Conservation (phyloP, 2,329 filamentous ascomycete genomes). For the Tolypocladium ophioglossoides region DNA sequence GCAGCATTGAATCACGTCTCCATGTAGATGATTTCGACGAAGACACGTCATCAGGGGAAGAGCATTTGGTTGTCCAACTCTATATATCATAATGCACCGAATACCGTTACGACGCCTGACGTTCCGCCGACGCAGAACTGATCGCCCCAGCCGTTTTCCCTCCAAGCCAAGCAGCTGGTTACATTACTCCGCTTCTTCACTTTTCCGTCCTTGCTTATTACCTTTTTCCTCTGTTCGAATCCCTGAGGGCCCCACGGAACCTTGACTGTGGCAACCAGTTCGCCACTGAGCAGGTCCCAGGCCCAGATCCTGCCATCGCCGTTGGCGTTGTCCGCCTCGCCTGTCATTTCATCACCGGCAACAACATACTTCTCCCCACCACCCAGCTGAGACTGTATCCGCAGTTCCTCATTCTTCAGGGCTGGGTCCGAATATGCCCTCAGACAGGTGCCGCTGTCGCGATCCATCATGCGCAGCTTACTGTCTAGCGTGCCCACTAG, state of each 20-base stretch:
- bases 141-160: constrained; percentile 49
- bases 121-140: constrained; percentile 58
- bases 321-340: constrained; percentile 9
- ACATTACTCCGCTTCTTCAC: constrained; percentile 49
- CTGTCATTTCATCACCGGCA: constrained; percentile 62
- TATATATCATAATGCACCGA: constrained; percentile 29
- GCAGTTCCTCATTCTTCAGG: constrained; percentile 56
- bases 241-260: constrained; percentile 46
- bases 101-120: constrained; percentile 55
- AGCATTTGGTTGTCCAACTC: background rate
- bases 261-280: constrained; percentile 50
- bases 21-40: background rate
- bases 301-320: constrained; percentile 57
- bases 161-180: constrained; percentile 53
- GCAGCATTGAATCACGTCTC: background rate
- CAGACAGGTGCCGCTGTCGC: constrained; percentile 60
- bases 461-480: constrained; percentile 71
- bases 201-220: constrained; percentile 48
- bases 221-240: constrained; percentile 36
- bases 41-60: background rate
- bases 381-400: constrained; percentile 68
- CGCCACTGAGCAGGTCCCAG: constrained; percentile 76
- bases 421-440: constrained; percentile 53
- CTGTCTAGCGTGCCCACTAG: constrained; percentile 69
- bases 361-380: constrained; percentile 67